Conservation (phyloP, 257 asterid genomes). For the Gentiana macrophylla region DNA sequence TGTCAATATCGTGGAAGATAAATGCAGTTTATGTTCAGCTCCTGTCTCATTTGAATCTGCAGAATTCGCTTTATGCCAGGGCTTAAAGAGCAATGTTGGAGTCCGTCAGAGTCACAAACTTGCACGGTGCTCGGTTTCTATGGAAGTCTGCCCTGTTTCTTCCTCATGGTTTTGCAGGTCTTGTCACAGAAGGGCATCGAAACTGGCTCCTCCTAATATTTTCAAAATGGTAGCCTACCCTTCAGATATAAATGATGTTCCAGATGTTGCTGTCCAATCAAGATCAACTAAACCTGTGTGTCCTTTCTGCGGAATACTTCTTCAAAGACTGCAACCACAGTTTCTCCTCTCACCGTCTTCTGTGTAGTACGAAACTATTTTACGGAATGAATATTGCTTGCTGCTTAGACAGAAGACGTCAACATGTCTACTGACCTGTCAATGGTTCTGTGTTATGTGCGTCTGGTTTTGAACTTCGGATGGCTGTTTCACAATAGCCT, state of each 20-base stretch:
- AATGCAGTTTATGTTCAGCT: conserved; percentile 64
- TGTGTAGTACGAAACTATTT: conserved; percentile 14
- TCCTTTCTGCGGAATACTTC: conserved; percentile 74
- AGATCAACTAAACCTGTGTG: conserved; percentile 45
- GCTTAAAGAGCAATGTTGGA: conserved; percentile 23
- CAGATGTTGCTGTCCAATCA: conserved; percentile 5
- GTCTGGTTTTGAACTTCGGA: too few relatives aligned
- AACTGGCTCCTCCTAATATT: conserved; percentile 41
- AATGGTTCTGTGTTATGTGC: too few relatives aligned
- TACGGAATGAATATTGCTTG: too few relatives aligned
- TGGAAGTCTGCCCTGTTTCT: conserved; percentile 53
- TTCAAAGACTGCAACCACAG: conserved; percentile 63
- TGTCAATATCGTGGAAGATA: conserved; percentile 36
- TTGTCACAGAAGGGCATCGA: conserved; percentile 47
- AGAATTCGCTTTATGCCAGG: conserved; percentile 54
- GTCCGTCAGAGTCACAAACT: conserved; percentile 39
- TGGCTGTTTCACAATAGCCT: too few relatives aligned
- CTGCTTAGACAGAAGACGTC: too few relatives aligned
- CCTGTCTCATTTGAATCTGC: conserved; percentile 62
- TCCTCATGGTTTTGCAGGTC: conserved; percentile 74
- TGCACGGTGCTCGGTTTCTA: conserved; percentile 52
- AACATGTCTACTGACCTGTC: too few relatives aligned
- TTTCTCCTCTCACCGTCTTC: conserved; percentile 61
- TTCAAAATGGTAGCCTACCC: conserved; percentile 40
- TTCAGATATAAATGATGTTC: conserved; percentile 29